Evolutionary conservation across 306 rosid genomes (phyloP).

Genomic region (Hylodesmum podocarpum): DNA sequence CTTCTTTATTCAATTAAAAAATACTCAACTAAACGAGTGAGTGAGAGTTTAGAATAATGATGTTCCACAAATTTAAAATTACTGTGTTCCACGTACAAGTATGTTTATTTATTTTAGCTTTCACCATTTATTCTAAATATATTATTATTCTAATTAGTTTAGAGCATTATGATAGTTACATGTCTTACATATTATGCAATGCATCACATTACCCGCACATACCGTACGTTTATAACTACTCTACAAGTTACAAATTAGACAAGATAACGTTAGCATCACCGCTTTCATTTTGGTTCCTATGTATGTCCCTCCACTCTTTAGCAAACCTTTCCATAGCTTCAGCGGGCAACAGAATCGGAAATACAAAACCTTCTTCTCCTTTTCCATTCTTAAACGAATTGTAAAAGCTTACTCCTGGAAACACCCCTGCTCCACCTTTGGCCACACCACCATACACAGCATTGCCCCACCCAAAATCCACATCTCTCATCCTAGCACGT

Average conservation of each 20-base stretch:
- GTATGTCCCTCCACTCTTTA: slow-evolving; percentile 19
- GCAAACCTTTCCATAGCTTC: slow-evolving; percentile 45
- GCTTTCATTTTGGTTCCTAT: neutral
- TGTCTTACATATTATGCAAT: no score
- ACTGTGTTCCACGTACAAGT: no score
- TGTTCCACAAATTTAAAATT: no score
- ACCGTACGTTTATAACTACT: no score
- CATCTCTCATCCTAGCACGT: neutral
- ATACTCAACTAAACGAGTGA: no score
- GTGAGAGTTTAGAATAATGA: no score
- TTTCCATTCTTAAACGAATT: neutral
- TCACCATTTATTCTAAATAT: no score
- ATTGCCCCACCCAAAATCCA: slow-evolving; percentile 59
- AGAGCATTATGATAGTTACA: no score
- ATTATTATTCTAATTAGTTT: no score
- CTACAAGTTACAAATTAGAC: neutral
- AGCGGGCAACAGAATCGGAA: slow-evolving; percentile 39
- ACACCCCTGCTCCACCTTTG: neutral
- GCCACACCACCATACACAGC: slow-evolving; percentile 38
- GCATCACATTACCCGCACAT: no score
- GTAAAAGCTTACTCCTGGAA: slow-evolving; percentile 4
- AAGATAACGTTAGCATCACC: neutral
- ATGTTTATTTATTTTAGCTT: no score
- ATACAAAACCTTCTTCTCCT: slow-evolving; percentile 43
- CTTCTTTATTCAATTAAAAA: no score